Base-by-base conservation (phyloP, 495 filamentous ascomycete species). In the Zalerion maritima region DNA sequence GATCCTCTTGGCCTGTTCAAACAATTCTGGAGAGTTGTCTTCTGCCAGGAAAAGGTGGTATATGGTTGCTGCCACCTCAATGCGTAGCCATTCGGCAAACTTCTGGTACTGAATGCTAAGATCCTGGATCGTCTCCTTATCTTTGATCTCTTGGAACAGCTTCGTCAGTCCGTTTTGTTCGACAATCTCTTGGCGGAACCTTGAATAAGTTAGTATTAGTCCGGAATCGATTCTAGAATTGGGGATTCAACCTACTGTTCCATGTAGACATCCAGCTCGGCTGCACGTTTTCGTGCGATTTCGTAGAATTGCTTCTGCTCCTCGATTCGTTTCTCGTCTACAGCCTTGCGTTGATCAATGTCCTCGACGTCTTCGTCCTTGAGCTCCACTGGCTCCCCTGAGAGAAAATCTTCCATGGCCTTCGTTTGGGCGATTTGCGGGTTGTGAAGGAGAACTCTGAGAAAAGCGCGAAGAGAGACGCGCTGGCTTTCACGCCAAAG, bases 1-100 rank as follows among this genome's bases (percentile, higher is more conserved):
- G 20, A 96, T 93, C 34, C 75, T 67, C 54, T 87, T 94, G 2
- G 76, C 75, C 47, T 96, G 91, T 3, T 85, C 85, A 53, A 96
- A 94, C 19, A 97, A 48, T 40, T 97, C 89, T 5, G 86, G 81
- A 2, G 85, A 93, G 51, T 97, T 97, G 47, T 97, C 89, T 50
- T 97, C 89, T 20, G 89, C 89, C 22, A 97, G 68, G 66, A 97
- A 97, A 18, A 97, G 60, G 51, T 97, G 89, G 49, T 97, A 97
- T 20, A 97, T 71, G 9, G 89, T 94, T 14, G 89, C 89, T 5
- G 89, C 89, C 23, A 97, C 78, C 54, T 97, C 89, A 43, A 97
- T 97, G 16, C 91, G 76, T 27, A 96, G 61, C 89, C 89, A 97
- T 53, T 97, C 89, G 16, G 87, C 87, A 45, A 97, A 97, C 46